Evolutionary conservation across 352 stramenopile species (phyloP).

Genomic region (Hyaloperonospora brassicae): DNA sequence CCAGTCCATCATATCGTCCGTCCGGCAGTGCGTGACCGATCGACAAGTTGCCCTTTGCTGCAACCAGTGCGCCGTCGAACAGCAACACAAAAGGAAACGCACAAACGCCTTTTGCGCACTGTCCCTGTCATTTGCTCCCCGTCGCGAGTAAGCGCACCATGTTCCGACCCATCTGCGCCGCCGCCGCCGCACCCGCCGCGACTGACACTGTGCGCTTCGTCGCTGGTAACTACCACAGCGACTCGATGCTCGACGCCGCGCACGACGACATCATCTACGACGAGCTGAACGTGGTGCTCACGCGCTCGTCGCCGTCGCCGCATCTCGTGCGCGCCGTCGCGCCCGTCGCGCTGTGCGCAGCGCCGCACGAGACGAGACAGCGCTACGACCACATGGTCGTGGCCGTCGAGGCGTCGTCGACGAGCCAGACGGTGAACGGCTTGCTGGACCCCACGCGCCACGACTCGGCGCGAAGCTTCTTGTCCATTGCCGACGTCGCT

Average conservation of each 20-base stretch:
- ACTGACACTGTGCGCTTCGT: conserved; percentile 38
- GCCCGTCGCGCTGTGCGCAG: conserved; percentile 20
- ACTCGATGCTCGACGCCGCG: conserved; percentile 23
- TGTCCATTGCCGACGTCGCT: conserved; percentile 51
- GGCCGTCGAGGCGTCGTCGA: conserved; percentile 19
- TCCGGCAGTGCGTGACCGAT: conserved; percentile 1
- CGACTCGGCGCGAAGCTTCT: conserved; percentile 31
- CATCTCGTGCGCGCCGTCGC: conserved; percentile 22
- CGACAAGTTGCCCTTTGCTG: background rate
- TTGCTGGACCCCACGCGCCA: conserved; percentile 2
- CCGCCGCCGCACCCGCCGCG: conserved; percentile 8
- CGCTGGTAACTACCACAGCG: conserved; percentile 28
- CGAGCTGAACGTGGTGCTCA: conserved; percentile 32
- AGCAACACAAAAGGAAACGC: conserved; percentile 20
- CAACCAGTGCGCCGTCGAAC: too few species aligned
- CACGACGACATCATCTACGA: conserved; percentile 45
- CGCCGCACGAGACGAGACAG: conserved; percentile 20
- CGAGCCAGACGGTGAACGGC: conserved; percentile 19
- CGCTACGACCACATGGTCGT: conserved; percentile 17
- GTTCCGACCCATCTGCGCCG: conserved; percentile 14
- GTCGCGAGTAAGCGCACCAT: conserved; percentile 7
- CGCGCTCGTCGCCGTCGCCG: conserved; percentile 48
- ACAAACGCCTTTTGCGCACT: conserved; percentile 9
- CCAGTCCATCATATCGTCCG: background rate
- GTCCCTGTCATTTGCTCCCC: conserved; percentile 3